Conservation (phyloP, 257 asterid species). For the Dorcoceras hygrometricum region DNA sequence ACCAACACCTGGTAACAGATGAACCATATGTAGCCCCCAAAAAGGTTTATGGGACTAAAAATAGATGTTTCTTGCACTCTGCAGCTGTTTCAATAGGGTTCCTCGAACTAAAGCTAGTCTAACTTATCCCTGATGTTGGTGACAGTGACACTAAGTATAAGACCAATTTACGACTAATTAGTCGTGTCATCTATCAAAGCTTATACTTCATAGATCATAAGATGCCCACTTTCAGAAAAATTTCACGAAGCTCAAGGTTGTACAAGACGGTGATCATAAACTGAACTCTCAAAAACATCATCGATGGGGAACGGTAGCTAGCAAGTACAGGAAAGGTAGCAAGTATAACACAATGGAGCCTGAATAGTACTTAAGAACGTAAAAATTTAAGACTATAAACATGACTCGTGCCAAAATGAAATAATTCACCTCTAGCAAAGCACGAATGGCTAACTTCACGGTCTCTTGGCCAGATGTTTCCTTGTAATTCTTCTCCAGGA, state of each 20-base stretch:
- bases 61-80: neutral
- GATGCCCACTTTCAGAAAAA: too few species aligned
- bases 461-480: slow-evolving; percentile 98
- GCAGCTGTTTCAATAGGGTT: neutral
- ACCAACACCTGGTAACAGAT: neutral
- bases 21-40: neutral
- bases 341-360: neutral
- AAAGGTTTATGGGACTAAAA: neutral
- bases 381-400: neutral
- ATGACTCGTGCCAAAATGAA: neutral
- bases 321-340: neutral
- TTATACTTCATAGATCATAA: too few species aligned
- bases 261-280: neutral
- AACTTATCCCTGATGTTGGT: neutral
- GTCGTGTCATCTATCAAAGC: too few species aligned
- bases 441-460: slow-evolving; percentile 91
- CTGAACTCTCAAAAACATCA: neutral
- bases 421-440: slow-evolving; percentile 81
- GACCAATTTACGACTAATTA: too few species aligned
- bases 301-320: neutral
- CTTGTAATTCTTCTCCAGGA: slow-evolving; percentile 93
- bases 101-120: neutral
- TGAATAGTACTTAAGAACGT: too few species aligned
- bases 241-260: neutral
- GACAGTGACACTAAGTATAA: neutral